Conservation (phyloP, 768 basidiomycete species). For the Phlebiopsis gigantea region DNA sequence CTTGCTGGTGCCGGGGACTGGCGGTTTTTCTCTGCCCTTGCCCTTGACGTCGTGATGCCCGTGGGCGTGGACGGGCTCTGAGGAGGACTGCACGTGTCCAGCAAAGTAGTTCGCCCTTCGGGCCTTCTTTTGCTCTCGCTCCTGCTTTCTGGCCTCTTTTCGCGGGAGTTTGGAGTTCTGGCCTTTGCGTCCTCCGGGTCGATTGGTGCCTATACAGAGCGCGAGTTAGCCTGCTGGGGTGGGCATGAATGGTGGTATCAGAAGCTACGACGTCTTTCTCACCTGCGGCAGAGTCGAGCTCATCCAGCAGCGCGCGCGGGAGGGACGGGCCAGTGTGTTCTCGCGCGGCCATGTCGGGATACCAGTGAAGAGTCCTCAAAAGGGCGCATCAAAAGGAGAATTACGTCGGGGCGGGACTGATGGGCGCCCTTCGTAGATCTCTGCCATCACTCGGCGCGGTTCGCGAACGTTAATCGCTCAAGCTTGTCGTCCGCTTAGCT, state of each 20-base stretch:
- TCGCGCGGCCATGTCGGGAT: background rate
- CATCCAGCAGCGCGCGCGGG: conserved; percentile 24
- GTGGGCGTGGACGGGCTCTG: conserved; percentile 9
- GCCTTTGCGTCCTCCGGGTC: conserved; percentile 11
- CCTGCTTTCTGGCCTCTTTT: conserved; percentile 62
- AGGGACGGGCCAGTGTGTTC: conserved; percentile 21
- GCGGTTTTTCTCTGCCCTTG: background rate
- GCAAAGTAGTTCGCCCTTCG: conserved; percentile 56
- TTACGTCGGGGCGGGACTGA: background rate
- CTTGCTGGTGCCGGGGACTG: background rate
- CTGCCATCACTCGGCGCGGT: background rate
- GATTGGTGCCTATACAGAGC: background rate
- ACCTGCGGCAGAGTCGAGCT: conserved; percentile 17
- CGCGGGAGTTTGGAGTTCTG: conserved; percentile 32
- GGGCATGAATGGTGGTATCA: background rate
- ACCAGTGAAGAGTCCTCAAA: background rate
- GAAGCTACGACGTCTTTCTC: background rate
- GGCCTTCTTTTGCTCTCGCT: conserved; percentile 52
- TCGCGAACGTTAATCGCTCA: background rate
- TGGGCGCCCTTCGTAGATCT: background rate
- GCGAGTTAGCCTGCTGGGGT: background rate
- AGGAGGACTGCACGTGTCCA: conserved; percentile 20
- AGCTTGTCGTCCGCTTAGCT: background rate
- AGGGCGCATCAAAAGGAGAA: conserved; percentile 6
- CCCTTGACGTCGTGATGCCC: background rate